Base-by-base conservation (phyloP, 2,329 filamentous ascomycete species). In the Hirsutella minnesotensis region DNA sequence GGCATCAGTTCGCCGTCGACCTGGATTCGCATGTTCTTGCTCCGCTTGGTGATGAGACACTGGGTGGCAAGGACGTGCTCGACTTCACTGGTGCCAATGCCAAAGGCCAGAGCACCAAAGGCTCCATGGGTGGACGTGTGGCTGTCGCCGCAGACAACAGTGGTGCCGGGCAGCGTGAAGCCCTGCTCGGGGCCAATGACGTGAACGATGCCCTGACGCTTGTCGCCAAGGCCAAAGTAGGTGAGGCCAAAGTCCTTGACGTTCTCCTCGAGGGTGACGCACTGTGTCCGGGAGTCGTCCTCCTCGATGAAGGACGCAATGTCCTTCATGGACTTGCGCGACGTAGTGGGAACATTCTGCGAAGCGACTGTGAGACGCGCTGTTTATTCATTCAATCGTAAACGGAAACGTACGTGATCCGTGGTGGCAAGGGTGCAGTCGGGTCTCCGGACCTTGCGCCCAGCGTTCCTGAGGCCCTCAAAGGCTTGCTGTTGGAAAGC, bases 11-110 rank as follows among this genome's bases (percentile, higher is more conserved):
- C 81, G 42, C 92, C 92, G 52, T 96, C 86, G 47, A 96, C 86
- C 66, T 95, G 86, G 56, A 98, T 83, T 58, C 87, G 83, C 90
- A 98, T 96, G 73, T 98, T 96, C 72, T 95, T 96, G 68, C 87
- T 95, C 59, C 88, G 77, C 69, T 87, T 87, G 49, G 89, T 94
- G 62, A 95, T 88, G 51, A 98, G 72, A 46, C 88, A 95, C 66
- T 96, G 92, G 13, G 92, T 96, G 41, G 92, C 92, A 44, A 98
- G 77, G 49, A 98, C 92, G 66, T 98, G 90, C 75, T 98, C 92
- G 52, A 96, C 92, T 69, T 98, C 92, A 61, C 86, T 94, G 48
- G 92, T 98, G 55, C 92, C 92, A 58, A 98, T 98, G 63, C 92
- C 92, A 59, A 95, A 95, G 34, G 92, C 92, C 48, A 96, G 78